Base-by-base conservation (phyloP, 345 rosid genomes). In the Dipteronia sinensis region DNA sequence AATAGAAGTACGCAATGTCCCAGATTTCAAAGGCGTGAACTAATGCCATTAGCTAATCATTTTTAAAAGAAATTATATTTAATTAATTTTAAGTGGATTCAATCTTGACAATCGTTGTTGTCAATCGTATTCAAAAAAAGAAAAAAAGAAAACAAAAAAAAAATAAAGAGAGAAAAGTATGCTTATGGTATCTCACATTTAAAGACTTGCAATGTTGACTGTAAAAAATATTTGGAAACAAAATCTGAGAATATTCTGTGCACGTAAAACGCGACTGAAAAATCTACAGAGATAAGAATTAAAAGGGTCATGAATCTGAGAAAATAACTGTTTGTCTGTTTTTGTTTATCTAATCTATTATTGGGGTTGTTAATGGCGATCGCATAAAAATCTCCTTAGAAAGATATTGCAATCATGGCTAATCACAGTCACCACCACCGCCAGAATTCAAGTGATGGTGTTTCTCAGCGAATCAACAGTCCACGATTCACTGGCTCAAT, bases 401-500 rank as follows among this genome's bases (percentile, higher is more conserved):
- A 46, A 38, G 63, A 34, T 20, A 65, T 67, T 46, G 23, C 53
- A 4, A 61, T 72, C 5, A 92, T 92, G 93, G 90, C 87, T 49
- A 90, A 89, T 78, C 88, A 85, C 72, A 79, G 78, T 67, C 84
- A 85, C 76, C 87, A 82, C 77, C 77, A 77, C 72, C 85, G 79
- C 85, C 72, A 59, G 27, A 59, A 59, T 59, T 59, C 64, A n/a
- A 83, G 73, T 80, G 98, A 87, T 86, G 99, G 92, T 72, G 94
- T 93, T 58, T 83, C 97, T 59, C 97, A 85, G 69, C 82, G 89
- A 56, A 89, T 92, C 70, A 90, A 86, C 72, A 95, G 98, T 76
- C 99, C 98, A 5, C 95, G 99, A 9, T 92, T 92, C 85, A 85
- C 94, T 19, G 97, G 97, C 38, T 86, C 90, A 27, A 89, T 94